Base-by-base conservation (phyloP, 495 filamentous ascomycete species). In the Talaromyces proteolyticus region DNA sequence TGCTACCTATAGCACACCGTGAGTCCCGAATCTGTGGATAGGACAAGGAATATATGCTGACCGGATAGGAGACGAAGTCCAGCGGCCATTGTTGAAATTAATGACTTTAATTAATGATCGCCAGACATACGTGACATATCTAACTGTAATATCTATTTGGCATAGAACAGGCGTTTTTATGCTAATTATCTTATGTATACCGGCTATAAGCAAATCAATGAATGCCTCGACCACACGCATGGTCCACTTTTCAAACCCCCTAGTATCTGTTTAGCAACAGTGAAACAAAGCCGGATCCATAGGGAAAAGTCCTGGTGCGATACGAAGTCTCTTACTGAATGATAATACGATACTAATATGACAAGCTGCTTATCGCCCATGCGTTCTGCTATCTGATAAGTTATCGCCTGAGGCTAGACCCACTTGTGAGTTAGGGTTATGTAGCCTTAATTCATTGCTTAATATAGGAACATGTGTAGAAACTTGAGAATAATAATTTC, bases 1-100 rank as follows among this genome's bases (percentile, higher is more conserved):
- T 94, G 68, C 91, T 93, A 58, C 92, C 91, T 29, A 29, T 6
- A 29, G 26, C 26, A 29, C 5, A 29, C 26, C 26, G 5, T 29
- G 26, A 29, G 26, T 12, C 26, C 12, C 26, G 26, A 5, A 29
- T 29, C 26, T 6, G 26, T 12, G 12, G 26, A 29, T 29, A 29
- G 26, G 26, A 29, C 26, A 29, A 12, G 26, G 26, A 29, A 29
- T 29, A 29, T 29, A 29, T 29, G 26, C 26, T 6, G 26, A 29
- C 26, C 26, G 26, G 26, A 29, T 6, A 29, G 26, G 26, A 29
- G 26, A 12, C 26, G 12, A 29, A 29, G 26, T 29, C 12, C 6
- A 29, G 26, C 26, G 26, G 12, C 26, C 26, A 29, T 29, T 12
- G 5, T 29, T 29, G 12, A 29, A 29, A 29, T 5, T 5, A 5